phyloP scores from a whole-genome alignment of 202 grass and related monocot species.

The Schoenoplectus triqueter region DNA sequence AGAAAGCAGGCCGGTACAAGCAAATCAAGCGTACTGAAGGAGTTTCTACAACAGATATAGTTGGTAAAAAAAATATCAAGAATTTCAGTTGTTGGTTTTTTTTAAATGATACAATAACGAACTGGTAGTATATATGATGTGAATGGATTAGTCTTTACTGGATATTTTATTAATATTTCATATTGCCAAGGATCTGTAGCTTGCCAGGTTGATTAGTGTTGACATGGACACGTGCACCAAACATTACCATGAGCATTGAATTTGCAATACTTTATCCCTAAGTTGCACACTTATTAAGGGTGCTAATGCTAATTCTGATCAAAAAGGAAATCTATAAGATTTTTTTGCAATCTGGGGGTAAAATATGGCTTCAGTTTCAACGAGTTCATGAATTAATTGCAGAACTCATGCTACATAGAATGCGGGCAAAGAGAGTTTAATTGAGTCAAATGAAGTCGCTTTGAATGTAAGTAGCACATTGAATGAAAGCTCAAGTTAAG shows the following conservation, averaged over 20 bases:
- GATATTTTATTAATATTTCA: background rate
- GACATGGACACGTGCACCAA: background rate
- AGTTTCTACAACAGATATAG: conserved; percentile 90
- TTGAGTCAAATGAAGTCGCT: background rate
- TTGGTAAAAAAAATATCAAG: conserved; percentile 55
- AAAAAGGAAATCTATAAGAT: background rate
- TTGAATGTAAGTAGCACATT: background rate
- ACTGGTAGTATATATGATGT: background rate
- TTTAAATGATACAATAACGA: background rate
- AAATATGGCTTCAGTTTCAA: background rate
- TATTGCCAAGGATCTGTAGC: conserved; percentile 18
- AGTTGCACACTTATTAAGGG: background rate
- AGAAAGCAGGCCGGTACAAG: conserved; percentile 92
- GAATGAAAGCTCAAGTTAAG: conserved; percentile 1
- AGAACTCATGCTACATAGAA: background rate
- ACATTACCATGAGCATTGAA: background rate
- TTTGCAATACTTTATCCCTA: conserved; percentile 13
- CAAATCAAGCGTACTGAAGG: conserved; percentile 96
- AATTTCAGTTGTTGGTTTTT: conserved; percentile 16
- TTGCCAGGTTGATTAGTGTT: background rate
- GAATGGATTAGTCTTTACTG: background rate
- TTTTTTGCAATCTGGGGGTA: background rate
- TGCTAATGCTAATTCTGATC: background rate
- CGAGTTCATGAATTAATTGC: background rate
- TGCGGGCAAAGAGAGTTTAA: background rate